Evolutionary conservation across 805 yeast genomes (phyloP), one percentile per base, ranked within the genome.

Genomic region (Ogataea methylovora): DNA sequence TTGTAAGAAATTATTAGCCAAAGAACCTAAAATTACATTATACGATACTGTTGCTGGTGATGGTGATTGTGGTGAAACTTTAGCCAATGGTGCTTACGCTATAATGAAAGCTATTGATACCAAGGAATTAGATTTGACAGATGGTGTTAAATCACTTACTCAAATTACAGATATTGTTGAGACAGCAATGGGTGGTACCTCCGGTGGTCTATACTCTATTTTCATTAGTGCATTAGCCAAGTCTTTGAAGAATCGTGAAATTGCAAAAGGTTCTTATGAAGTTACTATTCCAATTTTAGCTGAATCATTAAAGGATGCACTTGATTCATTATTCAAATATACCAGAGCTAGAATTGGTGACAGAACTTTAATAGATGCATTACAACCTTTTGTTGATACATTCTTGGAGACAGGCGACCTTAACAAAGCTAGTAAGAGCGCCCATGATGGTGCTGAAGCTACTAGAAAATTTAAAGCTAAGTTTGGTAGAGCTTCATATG

Each of bases 41-140:
- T 78, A 83, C 45, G 97, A 88, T 50, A 82, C 94, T 2, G 68
- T 77, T 44, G 96, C 90, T 1, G 97, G 97, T 38, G 97, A 88
- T 56, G 97, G 97, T 47, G 97, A 88, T 54, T 88, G 97, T 60
- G 97, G 97, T 27, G 92, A 85, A 48, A 88, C 97, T 1, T 62
- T 88, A 40, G 84, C 78, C 11, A 70, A 75, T 17, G 97, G 97
- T 26, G 92, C 87, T 20, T 69, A 78, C 36, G 87, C 84, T 1
- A 71, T 88, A 28, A 56, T 76, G 29, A 61, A 67, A 9, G 73
- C 76, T 15, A 59, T 85, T 30, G 61, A 65, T 8, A 33, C 49
- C 14, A 54, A 56, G 19, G 45, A 56, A 8, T 47, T 71, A 15
- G 58, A 56, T n/a, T 44, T 69, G 26, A 31, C 48, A 13, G 80